Conservation (phyloP, 176 grass and related monocot species). For the Rhynchospora tenuis region DNA sequence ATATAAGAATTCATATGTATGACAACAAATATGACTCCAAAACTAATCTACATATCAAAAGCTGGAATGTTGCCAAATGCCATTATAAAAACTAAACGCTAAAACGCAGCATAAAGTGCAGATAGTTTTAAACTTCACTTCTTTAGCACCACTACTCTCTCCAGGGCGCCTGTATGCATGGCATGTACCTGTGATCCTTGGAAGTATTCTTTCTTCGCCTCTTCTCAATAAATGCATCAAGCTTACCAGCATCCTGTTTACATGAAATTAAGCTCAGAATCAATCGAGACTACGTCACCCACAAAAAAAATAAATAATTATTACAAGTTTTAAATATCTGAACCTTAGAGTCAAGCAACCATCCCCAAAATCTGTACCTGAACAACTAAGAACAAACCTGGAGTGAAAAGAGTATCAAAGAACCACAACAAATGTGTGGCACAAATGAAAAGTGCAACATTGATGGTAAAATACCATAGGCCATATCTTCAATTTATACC, state of each 20-base stretch:
- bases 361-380: neutral
- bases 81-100: neutral
- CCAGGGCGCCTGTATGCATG: slow-evolving; percentile 58
- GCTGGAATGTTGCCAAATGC: neutral
- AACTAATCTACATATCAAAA: slow-evolving; percentile 6
- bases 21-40: neutral
- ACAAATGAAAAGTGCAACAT: too few species aligned
- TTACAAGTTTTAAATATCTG: neutral
- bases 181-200: slow-evolving; percentile 94
- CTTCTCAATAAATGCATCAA: slow-evolving; percentile 81
- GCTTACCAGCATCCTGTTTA: slow-evolving; percentile 67
- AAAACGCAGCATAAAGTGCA: neutral
- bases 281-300: too few species aligned
- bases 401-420: neutral
- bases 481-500: too few species aligned
- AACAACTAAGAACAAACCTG: neutral
- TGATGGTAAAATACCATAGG: too few species aligned
- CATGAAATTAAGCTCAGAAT: neutral
- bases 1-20: neutral
- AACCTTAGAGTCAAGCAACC: neutral
- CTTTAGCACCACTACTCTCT: slow-evolving; percentile 23
- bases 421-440: neutral
- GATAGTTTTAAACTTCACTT: neutral
- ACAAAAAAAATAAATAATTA: too few species aligned
- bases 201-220: slow-evolving; percentile 74